Percentiles rank a stretch among this genome's conserved stretches.
These are phyloP conservation scores for Zelonia costaricensis DNA, from an alignment of 208 protist genomes.

Conservation along the genomic window DNA sequence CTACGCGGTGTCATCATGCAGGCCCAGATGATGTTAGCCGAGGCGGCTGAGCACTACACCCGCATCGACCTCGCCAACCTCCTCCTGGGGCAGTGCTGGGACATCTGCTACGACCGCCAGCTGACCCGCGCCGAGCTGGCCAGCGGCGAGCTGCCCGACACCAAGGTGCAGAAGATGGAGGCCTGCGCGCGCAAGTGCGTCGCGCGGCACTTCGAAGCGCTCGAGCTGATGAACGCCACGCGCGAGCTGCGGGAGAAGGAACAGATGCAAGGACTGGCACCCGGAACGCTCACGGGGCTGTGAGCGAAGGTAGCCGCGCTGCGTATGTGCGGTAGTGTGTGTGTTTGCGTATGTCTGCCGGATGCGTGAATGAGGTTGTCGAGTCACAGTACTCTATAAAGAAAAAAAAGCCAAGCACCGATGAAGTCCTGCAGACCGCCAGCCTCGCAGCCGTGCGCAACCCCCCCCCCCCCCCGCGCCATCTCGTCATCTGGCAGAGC, in stretches of 20 bases:
- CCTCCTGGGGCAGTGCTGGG: slow-evolving; percentile 83
- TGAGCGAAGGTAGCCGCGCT: neutral
- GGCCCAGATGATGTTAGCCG: slow-evolving; percentile 69
- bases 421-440: neutral
- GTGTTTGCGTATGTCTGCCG: neutral
- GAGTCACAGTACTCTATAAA: no score
- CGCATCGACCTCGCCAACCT: slow-evolving; percentile 73
- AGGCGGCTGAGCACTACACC: slow-evolving; percentile 74
- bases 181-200: slow-evolving; percentile 89
- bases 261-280: slow-evolving; percentile 20
- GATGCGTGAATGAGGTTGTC: neutral
- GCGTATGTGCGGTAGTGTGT: neutral
- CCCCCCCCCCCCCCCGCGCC: no score
- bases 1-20: slow-evolving; percentile 47
- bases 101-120: slow-evolving; percentile 85
- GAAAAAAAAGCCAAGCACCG: no score
- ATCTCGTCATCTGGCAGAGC: no score
- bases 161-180: slow-evolving; percentile 71
- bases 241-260: slow-evolving; percentile 58
- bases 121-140: slow-evolving; percentile 64
- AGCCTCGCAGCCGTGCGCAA: no score
- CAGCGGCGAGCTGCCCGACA: slow-evolving; percentile 41
- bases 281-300: slow-evolving; percentile 17
- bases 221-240: slow-evolving; percentile 72
- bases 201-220: slow-evolving; percentile 84